Conservation (phyloP, 228 moss, liverwort and hornwort species). For the Sphagnum magellanicum region DNA sequence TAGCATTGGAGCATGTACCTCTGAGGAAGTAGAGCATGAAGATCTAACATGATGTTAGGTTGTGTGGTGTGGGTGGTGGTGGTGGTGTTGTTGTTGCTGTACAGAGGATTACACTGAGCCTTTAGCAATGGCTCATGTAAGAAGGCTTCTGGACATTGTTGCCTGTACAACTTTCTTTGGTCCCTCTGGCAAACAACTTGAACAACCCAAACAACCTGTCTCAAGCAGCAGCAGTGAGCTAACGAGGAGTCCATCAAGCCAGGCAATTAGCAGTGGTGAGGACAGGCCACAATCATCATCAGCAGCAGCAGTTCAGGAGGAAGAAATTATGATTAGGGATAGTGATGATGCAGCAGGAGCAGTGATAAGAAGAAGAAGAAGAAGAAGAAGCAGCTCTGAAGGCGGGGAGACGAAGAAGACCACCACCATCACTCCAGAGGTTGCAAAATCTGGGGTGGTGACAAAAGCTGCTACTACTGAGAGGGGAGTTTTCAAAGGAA, state of each 20-base stretch:
- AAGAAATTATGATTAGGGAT: background rate
- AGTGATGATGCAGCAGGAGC: background rate
- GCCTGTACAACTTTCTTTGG: conserved; percentile 56
- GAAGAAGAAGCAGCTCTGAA: background rate
- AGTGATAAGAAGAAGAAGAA: background rate
- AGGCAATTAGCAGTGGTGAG: background rate
- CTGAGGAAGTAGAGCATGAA: no score
- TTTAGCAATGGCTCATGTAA: conserved; percentile 37
- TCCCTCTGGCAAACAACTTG: conserved; percentile 33
- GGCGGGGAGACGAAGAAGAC: background rate
- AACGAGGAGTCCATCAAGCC: background rate
- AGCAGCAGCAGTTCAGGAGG: background rate
- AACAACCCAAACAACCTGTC: conserved; percentile 23
- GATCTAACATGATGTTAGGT: no score
- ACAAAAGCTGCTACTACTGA: background rate
- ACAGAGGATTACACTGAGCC: conserved; percentile 54
- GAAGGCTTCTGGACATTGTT: conserved; percentile 49
- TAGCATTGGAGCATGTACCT: no score
- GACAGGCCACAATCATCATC: background rate
- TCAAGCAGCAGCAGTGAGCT: background rate
- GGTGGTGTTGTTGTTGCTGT: background rate
- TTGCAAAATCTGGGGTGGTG: no score
- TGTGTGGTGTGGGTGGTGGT: background rate
- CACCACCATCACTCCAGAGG: background rate
- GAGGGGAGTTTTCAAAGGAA: conserved; percentile 41